These are phyloP conservation scores for Clausena lansium DNA, from an alignment of 345 rosid genomes.

Conservation along the genomic window DNA sequence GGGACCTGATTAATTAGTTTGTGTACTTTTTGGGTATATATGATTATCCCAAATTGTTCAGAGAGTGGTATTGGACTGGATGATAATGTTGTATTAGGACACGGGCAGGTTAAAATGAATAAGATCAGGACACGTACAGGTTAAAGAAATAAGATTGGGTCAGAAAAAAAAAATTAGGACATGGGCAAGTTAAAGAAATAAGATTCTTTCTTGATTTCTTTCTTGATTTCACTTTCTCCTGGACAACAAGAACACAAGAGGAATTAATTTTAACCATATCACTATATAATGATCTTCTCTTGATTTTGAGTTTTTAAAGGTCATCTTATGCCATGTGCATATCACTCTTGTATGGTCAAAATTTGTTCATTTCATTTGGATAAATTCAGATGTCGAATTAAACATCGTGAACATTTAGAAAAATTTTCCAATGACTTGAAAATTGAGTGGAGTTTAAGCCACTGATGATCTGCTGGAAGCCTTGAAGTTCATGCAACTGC, in stretches of 20 bases:
- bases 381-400: neutral
- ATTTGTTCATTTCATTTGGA: neutral
- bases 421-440: neutral
- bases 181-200: too few species aligned
- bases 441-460: slow-evolving; percentile 11
- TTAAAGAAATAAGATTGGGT: neutral
- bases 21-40: neutral
- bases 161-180: too few species aligned
- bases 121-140: neutral
- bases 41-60: neutral
- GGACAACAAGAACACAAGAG: too few species aligned
- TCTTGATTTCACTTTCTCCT: too few species aligned
- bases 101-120: too few species aligned
- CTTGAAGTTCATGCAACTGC: slow-evolving; percentile 34
- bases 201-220: too few species aligned
- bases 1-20: too few species aligned
- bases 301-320: too few species aligned
- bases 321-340: too few species aligned
- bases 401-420: neutral
- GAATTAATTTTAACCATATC: too few species aligned
- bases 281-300: too few species aligned
- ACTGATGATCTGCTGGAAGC: slow-evolving; percentile 5
- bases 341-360: too few species aligned
- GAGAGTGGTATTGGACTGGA: neutral
- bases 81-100: neutral